phyloP scores from a whole-genome alignment of 2,329 filamentous ascomycete species.

The Colletotrichum somersetense region DNA sequence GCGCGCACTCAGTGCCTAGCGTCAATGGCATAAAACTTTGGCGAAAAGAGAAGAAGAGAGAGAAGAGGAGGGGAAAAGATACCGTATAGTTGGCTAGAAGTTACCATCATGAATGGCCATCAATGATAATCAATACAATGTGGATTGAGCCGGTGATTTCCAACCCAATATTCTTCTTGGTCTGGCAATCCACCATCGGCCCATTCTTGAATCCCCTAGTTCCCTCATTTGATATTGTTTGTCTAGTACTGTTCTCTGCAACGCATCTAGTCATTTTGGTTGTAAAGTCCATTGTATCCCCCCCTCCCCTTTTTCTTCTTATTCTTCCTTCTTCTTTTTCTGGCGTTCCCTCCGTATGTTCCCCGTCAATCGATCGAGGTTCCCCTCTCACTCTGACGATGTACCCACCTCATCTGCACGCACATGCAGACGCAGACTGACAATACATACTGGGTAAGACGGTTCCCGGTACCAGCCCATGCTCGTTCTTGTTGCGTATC shows the following conservation, averaged over 20 bases:
- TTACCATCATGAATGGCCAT: not conserved
- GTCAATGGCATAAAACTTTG: not conserved
- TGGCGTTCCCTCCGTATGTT: no score
- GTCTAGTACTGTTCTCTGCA: not conserved
- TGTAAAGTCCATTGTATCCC: not conserved
- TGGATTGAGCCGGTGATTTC: not conserved
- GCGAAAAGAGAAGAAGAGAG: not conserved
- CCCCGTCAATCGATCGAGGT: constrained; percentile 8
- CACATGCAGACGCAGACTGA: constrained; percentile 7
- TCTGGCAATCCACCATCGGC: not conserved
- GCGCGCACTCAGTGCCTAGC: not conserved
- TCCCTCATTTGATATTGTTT: not conserved
- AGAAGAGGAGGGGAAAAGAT: not conserved
- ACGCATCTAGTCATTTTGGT: not conserved
- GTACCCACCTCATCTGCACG: constrained; percentile 6
- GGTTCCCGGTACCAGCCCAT: constrained; percentile 18
- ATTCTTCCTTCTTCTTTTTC: not conserved
- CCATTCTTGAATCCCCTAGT: constrained; percentile 1
- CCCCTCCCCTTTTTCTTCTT: not conserved
- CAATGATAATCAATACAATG: not conserved
- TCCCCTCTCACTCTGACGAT: constrained; percentile 5
- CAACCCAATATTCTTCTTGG: not conserved
- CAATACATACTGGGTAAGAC: not conserved
- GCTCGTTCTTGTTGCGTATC: constrained; percentile 4
- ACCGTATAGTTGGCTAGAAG: not conserved